Base-by-base conservation (phyloP, 169 alveolate genomes). In the Theileria sp. region DNA sequence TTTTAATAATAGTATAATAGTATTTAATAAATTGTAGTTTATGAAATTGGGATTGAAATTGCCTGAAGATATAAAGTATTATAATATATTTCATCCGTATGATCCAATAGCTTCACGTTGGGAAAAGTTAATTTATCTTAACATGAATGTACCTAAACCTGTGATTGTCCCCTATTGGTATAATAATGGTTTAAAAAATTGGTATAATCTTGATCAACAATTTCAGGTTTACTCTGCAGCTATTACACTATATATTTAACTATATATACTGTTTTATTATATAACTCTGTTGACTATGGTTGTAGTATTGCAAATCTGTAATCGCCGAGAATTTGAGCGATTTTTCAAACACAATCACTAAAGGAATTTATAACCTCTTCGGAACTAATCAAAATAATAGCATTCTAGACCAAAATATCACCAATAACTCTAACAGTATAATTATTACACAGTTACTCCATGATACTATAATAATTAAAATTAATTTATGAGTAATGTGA, bases 131-230 rank as follows among this genome's bases (percentile, higher is more conserved):
- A 89, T 93, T 62, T 93, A 93, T 83, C 88, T 91, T 6, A 75
- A 90, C 64, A 51, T 81, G 17, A 79, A 92, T 25, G 73, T 92
- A 9, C 95, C 96, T 17, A 94, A 92, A 56, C 96, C 96, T 34
- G 94, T 87, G 38, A 75, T 93, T 34, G 75, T 92, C 30, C 95
- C 95, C 17, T 92, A 88, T 44, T 93, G 96, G 96, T 81, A 92
- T 61, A 93, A 92, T 73, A 91, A 92, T 71, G 94, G 95, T 25
- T 91, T 91, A 50, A 92, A 92, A 64, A 92, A 92, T 38, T 93
- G 95, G 94, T 93, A 92, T 71, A 94, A 91, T 66, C 89, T 95
- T 94, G 96, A 93, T 75, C 86, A 90, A 77, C 88, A 87, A 64
- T 86, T 91, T 89, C 92, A 91, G 49, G 89, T 44, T 44, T 44